Evolutionary conservation across 768 basidiomycete species (phyloP).

Genomic region (Macrolepiota albuminosa): DNA sequence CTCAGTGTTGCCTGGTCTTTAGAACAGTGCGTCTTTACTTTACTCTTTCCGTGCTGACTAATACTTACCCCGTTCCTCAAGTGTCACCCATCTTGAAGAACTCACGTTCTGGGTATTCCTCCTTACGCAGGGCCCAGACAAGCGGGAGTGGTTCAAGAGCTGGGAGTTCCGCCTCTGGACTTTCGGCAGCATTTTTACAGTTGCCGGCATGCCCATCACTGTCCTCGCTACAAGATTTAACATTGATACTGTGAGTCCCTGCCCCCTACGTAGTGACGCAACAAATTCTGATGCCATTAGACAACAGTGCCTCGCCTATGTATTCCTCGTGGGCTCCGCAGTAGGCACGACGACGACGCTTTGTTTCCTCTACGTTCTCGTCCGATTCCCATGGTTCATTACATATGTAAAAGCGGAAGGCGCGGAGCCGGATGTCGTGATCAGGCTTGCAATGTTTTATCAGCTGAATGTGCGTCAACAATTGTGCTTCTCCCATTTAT

Average conservation of each 20-base stretch:
- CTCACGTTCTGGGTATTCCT: conserved; percentile 82
- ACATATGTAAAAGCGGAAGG: conserved; percentile 67
- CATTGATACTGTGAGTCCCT: conserved; percentile 47
- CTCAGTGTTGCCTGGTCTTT: conserved; percentile 73
- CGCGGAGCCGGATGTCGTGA: conserved; percentile 69
- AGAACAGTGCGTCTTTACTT: conserved; percentile 53
- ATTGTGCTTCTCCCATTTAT: background rate
- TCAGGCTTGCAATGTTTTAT: conserved; percentile 70
- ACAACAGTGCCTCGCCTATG: conserved; percentile 64
- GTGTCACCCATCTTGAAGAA: conserved; percentile 82
- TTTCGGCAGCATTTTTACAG: conserved; percentile 55
- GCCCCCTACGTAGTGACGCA: background rate
- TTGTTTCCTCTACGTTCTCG: conserved; percentile 67
- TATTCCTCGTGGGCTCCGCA: conserved; percentile 67
- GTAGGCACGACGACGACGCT: conserved; percentile 65
- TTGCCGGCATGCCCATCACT: conserved; percentile 71
- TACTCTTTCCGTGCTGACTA: conserved; percentile 2
- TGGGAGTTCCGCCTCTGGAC: conserved; percentile 77
- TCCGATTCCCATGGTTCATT: conserved; percentile 68
- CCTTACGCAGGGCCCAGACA: conserved; percentile 66
- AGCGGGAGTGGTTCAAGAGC: conserved; percentile 75
- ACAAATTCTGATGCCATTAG: conserved; percentile 7
- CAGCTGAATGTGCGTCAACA: conserved; percentile 66
- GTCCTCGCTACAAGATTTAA: conserved; percentile 54
- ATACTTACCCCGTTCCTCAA: conserved; percentile 21